These are phyloP conservation scores for Pharnaceum exiguum DNA, from an alignment of 148 eudicot genomes.

Conservation along the genomic window DNA sequence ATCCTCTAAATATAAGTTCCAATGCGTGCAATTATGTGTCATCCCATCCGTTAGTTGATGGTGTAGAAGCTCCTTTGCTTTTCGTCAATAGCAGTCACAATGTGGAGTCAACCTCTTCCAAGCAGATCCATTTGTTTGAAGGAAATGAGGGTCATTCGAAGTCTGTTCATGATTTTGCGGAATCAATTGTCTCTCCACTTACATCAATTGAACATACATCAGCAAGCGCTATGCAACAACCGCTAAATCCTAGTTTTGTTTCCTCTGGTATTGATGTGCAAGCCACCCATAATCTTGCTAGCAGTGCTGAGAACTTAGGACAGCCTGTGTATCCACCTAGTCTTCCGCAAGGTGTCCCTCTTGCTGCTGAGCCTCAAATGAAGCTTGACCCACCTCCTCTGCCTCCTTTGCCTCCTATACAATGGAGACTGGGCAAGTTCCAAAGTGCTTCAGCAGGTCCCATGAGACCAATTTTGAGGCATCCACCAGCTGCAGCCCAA, in stretches of 20 bases:
- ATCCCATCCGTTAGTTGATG: conserved; percentile 4
- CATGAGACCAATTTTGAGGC: conserved; percentile 21
- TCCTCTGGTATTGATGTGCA: conserved; percentile 1
- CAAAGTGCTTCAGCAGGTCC: conserved; percentile 38
- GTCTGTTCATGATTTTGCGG: conserved; percentile 6
- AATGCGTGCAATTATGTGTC: not conserved
- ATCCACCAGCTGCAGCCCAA: conserved; percentile 21
- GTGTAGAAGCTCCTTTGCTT: conserved; percentile 16
- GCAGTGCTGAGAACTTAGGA: conserved; percentile 12
- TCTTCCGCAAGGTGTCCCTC: conserved; percentile 30
- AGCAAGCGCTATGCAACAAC: conserved; percentile 3
- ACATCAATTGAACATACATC: conserved; percentile 11
- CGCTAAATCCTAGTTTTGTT: conserved; percentile 4
- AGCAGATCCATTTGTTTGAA: conserved; percentile 17
- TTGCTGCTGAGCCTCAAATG: conserved; percentile 35
- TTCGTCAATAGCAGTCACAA: conserved; percentile 16
- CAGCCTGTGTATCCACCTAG: conserved; percentile 22
- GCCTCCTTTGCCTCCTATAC: conserved; percentile 98
- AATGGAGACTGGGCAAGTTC: conserved; percentile 79
- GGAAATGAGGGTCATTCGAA: conserved; percentile 11
- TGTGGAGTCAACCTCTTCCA: conserved; percentile 17
- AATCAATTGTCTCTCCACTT: conserved; percentile 6
- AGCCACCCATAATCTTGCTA: not conserved
- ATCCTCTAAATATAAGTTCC: conserved; percentile 17
- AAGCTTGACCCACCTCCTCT: conserved; percentile 69